These are phyloP conservation scores for Wickerhamomyces mucosus DNA, from an alignment of 805 yeast species.

Conservation along the genomic window DNA sequence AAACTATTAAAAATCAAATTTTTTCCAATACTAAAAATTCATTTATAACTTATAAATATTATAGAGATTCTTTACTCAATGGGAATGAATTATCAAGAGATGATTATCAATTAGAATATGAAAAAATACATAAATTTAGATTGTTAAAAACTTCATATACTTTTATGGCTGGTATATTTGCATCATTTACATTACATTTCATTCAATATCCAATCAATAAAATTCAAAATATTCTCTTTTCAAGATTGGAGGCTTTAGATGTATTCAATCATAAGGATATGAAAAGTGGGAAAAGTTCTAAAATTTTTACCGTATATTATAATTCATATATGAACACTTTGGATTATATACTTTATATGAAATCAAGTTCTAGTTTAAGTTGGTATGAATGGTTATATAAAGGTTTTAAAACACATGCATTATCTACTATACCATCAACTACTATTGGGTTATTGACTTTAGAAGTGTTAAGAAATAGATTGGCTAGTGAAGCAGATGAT, in stretches of 20 bases:
- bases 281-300: constrained; percentile 7
- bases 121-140: constrained; percentile 24
- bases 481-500: constrained; percentile 18
- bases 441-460: constrained; percentile 78
- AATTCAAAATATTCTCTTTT: constrained; percentile 69
- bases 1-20: constrained; percentile 63
- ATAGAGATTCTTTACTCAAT: constrained; percentile 25
- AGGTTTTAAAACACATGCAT: constrained; percentile 66
- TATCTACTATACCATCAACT: constrained; percentile 79
- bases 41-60: constrained; percentile 32
- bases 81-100: constrained; percentile 17
- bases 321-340: constrained; percentile 73
- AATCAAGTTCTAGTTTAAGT: constrained; percentile 41
- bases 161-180: constrained; percentile 78
- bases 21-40: constrained; percentile 37
- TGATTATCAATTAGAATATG: constrained; percentile 16
- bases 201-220: constrained; percentile 80
- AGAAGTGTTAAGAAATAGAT: constrained; percentile 59
- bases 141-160: constrained; percentile 61
- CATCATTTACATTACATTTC: constrained; percentile 66
- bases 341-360: constrained; percentile 45
- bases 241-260: constrained; percentile 75
- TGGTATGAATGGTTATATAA: constrained; percentile 66
- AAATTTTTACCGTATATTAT: constrained; percentile 39
- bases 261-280: constrained; percentile 29